These are phyloP conservation scores for Gnaphalium uliginosum DNA, from an alignment of 129 eudicot genomes.

Conservation along the genomic window DNA sequence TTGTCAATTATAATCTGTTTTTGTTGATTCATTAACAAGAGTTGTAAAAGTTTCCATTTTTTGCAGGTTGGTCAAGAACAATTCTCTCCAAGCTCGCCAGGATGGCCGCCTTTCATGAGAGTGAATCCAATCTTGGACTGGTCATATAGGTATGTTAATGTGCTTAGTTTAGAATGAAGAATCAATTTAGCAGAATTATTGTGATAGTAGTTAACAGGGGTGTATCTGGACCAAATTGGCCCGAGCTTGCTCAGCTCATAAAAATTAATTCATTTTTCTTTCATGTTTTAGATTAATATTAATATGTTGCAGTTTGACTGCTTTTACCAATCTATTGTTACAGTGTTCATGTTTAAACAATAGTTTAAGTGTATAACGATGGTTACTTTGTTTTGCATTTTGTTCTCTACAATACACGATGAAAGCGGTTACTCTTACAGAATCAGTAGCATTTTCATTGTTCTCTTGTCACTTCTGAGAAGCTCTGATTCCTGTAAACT, in stretches of 20 bases:
- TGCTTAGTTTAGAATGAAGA: not conserved
- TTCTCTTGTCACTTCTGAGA: no score
- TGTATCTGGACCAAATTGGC: not conserved
- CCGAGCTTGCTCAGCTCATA: slow-evolving; percentile 2
- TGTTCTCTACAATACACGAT: no score
- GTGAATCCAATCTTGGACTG: slow-evolving; percentile 97
- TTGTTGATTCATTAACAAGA: not conserved
- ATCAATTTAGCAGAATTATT: not conserved
- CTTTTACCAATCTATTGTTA: no score
- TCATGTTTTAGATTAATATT: not conserved
- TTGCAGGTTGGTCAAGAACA: slow-evolving; percentile 95
- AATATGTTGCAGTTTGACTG: no score
- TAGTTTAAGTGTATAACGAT: no score
- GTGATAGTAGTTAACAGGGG: not conserved
- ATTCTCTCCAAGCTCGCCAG: slow-evolving; percentile 95
- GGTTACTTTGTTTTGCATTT: no score
- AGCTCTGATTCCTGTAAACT: slow-evolving; percentile 25
- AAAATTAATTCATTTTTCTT: not conserved
- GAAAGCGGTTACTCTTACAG: no score
- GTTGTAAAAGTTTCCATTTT: not conserved
- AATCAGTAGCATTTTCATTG: no score
- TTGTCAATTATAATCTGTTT: slow-evolving; percentile 3
- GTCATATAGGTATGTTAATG: slow-evolving; percentile 76
- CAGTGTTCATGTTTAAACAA: no score
- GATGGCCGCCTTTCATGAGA: slow-evolving; percentile 99